A percentile compares a stretch with the other conserved stretches of the same genome.
Evolutionary conservation across 495 filamentous ascomycete species (phyloP).

Genomic region (Xylaria longipes): DNA sequence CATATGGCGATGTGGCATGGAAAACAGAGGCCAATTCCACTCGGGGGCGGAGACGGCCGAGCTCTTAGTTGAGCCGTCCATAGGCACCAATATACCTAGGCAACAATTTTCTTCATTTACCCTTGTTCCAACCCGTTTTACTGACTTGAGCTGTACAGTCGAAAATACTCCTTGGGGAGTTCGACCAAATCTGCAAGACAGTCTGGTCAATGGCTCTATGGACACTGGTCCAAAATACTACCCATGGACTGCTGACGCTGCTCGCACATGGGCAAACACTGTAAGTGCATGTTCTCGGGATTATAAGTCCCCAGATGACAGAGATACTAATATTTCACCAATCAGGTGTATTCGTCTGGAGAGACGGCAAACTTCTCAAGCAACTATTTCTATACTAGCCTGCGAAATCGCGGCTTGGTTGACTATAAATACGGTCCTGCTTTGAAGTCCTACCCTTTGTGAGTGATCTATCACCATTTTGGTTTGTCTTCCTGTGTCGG

Average conservation of each 20-base stretch:
- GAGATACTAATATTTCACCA: not conserved
- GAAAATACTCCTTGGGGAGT: constrained; percentile 38
- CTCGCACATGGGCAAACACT: constrained; percentile 19
- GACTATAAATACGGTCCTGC: constrained; percentile 39
- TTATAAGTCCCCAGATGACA: too few species aligned
- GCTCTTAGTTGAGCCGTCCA: not conserved
- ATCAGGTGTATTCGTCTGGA: constrained; percentile 11
- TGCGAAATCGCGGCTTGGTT: constrained; percentile 41
- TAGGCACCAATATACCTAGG: not conserved
- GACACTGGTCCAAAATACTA: constrained; percentile 26
- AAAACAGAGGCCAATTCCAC: not conserved
- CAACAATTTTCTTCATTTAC: not conserved
- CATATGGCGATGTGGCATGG: not conserved
- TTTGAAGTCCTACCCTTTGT: constrained; percentile 44
- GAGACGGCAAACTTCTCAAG: constrained; percentile 36
- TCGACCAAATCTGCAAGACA: constrained; percentile 34
- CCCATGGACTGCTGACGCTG: constrained; percentile 22
- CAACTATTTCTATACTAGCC: constrained; percentile 42
- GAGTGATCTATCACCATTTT: constrained; percentile 20
- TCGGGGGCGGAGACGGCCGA: not conserved
- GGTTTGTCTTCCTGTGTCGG: not conserved
- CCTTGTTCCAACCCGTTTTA: constrained; percentile 2
- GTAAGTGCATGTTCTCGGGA: not conserved
- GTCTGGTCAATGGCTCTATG: constrained; percentile 29
- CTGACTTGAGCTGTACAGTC: constrained; percentile 32